phyloP scores from a whole-genome alignment of 2,329 filamentous ascomycete genomes.

The Xylariaceae sp. region DNA sequence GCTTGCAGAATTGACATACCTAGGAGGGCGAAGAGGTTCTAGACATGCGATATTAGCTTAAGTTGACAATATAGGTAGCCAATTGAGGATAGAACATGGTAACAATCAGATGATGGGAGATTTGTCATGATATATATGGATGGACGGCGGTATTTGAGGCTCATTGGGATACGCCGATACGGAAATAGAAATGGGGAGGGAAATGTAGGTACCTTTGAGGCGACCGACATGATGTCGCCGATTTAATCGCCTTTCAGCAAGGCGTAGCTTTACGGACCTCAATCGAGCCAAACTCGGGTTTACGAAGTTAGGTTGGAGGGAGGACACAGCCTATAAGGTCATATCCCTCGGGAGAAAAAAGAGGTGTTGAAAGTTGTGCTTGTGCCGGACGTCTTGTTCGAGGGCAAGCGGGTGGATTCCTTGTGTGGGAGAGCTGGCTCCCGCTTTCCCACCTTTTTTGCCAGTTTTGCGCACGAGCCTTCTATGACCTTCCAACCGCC shows the following conservation, averaged over 20 bases:
- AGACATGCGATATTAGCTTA: conserved; percentile 26
- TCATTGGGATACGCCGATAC: neutral
- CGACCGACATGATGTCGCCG: conserved; percentile 57
- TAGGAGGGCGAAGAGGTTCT: conserved; percentile 99
- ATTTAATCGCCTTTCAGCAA: conserved; percentile 49
- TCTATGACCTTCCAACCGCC: neutral
- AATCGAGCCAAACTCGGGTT: conserved; percentile 27
- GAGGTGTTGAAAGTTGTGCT: conserved; percentile 15
- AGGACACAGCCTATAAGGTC: conserved; percentile 35
- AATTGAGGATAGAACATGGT: conserved; percentile 6
- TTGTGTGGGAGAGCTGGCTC: conserved; percentile 5
- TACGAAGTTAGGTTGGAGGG: conserved; percentile 21
- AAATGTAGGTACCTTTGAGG: conserved; percentile 48
- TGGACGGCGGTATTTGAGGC: neutral
- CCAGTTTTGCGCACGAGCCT: conserved; percentile 17
- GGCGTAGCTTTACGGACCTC: conserved; percentile 37
- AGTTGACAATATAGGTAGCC: neutral
- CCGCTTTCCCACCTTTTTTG: conserved; percentile 10
- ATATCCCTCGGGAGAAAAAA: conserved; percentile 28
- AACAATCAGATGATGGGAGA: neutral
- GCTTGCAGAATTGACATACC: conserved; percentile 56
- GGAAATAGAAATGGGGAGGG: conserved; percentile 3
- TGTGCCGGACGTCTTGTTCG: conserved; percentile 16
- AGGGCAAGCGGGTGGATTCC: conserved; percentile 9
- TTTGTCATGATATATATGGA: neutral